Evolutionary conservation across 306 rosid species (phyloP).

Genomic region (Malus asiatica): DNA sequence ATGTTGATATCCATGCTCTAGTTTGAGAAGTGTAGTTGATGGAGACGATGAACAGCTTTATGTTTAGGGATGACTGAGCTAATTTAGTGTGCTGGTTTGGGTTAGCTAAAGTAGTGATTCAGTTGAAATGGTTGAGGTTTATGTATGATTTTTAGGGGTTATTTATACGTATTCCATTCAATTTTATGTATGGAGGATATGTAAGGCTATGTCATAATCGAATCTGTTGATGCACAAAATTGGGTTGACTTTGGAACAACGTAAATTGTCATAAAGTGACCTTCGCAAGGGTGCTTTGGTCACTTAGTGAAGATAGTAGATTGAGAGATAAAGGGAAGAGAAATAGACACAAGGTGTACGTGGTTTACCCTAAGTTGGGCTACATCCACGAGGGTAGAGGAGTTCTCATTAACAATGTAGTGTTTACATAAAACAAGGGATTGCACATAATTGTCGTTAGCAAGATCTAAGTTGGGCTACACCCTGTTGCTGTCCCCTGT

Average conservation of each 20-base stretch:
- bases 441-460: not conserved
- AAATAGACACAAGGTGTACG: no score
- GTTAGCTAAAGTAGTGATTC: not conserved
- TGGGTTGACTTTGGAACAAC: not conserved
- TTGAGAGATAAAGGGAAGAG: no score
- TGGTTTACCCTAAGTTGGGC: not conserved
- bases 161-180: not conserved
- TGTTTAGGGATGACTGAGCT: not conserved
- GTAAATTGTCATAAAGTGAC: not conserved
- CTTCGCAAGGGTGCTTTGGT: not conserved
- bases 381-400: not conserved
- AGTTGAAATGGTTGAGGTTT: not conserved
- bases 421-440: not conserved
- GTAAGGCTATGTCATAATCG: not conserved
- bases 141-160: not conserved
- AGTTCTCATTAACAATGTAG: not conserved
- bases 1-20: not conserved
- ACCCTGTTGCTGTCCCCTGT: no score
- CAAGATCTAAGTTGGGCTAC: no score
- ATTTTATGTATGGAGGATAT: not conserved
- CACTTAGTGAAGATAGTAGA: no score
- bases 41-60: not conserved
- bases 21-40: not conserved
- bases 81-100: not conserved
- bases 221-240: not conserved